Conservation (phyloP, 495 filamentous ascomycete genomes). For the Penicillium cinerascens region DNA sequence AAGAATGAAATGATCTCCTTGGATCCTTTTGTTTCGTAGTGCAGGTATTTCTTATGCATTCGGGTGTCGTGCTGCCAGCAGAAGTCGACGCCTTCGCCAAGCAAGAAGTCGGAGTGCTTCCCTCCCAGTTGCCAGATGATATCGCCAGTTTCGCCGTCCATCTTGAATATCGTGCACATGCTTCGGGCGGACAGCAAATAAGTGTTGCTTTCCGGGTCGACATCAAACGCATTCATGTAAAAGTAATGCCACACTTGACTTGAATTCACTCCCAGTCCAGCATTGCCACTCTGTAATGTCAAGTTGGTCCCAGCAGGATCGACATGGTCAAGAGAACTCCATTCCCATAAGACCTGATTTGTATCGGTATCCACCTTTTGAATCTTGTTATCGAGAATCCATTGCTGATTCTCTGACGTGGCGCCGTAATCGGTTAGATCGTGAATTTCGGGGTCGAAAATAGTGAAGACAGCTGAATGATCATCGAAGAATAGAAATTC, state of each 20-base stretch:
- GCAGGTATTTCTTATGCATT: conserved; percentile 29
- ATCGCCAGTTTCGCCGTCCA: conserved; percentile 48
- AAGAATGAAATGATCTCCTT: conserved; percentile 40
- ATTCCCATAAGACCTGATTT: conserved; percentile 29
- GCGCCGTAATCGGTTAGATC: conserved; percentile 29
- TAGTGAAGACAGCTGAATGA: conserved; percentile 22
- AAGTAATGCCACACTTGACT: conserved; percentile 33
- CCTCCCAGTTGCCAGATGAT: conserved; percentile 52
- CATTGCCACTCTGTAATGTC: conserved; percentile 41
- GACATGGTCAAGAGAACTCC: conserved; percentile 26
- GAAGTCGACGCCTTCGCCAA: conserved; percentile 34
- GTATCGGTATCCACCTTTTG: conserved; percentile 27
- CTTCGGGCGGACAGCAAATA: conserved; percentile 52
- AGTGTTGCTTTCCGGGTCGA: conserved; percentile 33
- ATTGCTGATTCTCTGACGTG: conserved; percentile 16
- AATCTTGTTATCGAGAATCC: conserved; percentile 32
- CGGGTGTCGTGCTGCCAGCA: conserved; percentile 51
- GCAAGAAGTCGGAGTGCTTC: conserved; percentile 26
- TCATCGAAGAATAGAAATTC: conserved; percentile 43
- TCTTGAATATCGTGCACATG: conserved; percentile 46
- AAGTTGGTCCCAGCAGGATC: conserved; percentile 39
- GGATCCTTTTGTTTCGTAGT: conserved; percentile 37
- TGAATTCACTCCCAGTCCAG: conserved; percentile 37
- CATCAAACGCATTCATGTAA: conserved; percentile 24
- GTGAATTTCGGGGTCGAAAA: conserved; percentile 24